phyloP scores from a whole-genome alignment of 2,329 filamentous ascomycete genomes.

The Colletotrichum scovillei region DNA sequence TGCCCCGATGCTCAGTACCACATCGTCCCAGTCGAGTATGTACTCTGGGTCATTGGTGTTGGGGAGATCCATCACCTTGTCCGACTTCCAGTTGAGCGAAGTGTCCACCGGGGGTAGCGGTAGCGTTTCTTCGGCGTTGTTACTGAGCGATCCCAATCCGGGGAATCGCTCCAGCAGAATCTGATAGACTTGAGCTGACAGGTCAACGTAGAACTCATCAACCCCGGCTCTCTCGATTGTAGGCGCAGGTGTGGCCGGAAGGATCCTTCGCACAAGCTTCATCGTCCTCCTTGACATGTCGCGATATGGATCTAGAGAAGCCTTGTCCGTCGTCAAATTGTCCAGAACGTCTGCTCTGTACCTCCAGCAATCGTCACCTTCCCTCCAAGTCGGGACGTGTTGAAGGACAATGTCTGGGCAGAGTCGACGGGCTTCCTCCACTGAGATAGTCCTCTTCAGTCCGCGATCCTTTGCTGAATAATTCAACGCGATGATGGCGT shows the following conservation, averaged over 20 bases:
- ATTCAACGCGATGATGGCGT: constrained; percentile 23
- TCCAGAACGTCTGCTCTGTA: constrained; percentile 11
- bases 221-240: constrained; percentile 60
- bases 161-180: background rate
- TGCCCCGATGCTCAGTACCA: background rate
- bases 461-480: constrained; percentile 1
- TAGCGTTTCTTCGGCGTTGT: background rate
- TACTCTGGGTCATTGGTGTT: background rate
- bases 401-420: constrained; percentile 72
- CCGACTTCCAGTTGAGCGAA: background rate
- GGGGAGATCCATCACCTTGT: background rate
- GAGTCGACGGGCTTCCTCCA: background rate
- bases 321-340: constrained; percentile 10
- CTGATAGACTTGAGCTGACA: background rate
- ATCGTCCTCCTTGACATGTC: background rate
- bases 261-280: background rate
- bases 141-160: background rate
- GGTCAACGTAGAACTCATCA: background rate
- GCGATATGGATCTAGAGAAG: constrained; percentile 6
- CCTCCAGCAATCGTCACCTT: constrained; percentile 7
- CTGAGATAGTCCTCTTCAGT: background rate
- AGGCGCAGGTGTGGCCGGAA: constrained; percentile 80
- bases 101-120: background rate
- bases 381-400: constrained; percentile 67
- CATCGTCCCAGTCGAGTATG: background rate